Evolutionary conservation across 2,329 filamentous ascomycete genomes (phyloP), one percentile per base, ranked within the genome.

Genomic region (Pleoardoris graminearum): DNA sequence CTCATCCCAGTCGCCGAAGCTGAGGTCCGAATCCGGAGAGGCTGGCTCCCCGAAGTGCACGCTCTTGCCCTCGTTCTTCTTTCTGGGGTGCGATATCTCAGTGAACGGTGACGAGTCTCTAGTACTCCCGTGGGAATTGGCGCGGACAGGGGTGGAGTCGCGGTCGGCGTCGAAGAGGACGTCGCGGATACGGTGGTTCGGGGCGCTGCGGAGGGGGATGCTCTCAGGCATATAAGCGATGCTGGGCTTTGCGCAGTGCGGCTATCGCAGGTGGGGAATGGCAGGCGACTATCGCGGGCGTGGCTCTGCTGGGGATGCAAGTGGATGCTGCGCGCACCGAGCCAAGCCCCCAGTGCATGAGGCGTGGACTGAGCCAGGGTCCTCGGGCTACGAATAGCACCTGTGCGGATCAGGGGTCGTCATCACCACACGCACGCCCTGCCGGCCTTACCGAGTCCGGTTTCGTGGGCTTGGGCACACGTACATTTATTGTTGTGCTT

Each of bases 1-100:
- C 57, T 76, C 74, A 71, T 76, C 75, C 77, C 75, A 77, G 53
- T 74, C 70, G 59, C 77, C 75, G 55, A 76, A 77, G 23, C 73
- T 73, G 65, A 72, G 62, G 61, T 75, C 68, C 16, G 60, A 69
- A 41, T 46, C 55, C 47, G 58, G 61, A 48, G 53, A 61, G 12
- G 58, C 57, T 19, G 61, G 58, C 48, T 67, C 61, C 37, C 55
- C 53, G 33, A 55, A 58, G 7, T 50, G 48, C 2, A 48, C 46
- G 36, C 33, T 48, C 33, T 52, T 51, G 6, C 38, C 37, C 21
- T 37, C 46, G 35, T 23, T 48, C 37, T 50, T 50, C 14, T 7
- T 14, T 43, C 46, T 47, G 3, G 42, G 55, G 33, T 50, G 53
- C 27, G 59, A 55, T 48, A 58, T 54, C 39, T 63, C 57, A 35